Evolutionary conservation across 768 basidiomycete species (phyloP), one percentile per base, ranked within the genome.

Genomic region (Amanita phalloides): DNA sequence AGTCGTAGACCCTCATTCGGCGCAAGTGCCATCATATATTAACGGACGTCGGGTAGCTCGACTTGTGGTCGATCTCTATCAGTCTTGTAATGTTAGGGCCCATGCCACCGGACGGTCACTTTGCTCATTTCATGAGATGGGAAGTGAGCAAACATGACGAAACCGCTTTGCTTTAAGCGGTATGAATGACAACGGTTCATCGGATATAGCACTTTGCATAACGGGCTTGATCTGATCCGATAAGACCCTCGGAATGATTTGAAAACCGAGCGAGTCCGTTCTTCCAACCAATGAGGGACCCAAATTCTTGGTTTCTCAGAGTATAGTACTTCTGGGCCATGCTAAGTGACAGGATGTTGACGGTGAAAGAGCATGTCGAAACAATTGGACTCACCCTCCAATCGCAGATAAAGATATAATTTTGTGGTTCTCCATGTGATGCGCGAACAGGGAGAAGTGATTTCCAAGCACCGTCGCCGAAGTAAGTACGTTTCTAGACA

Each of bases 41-140:
- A 25, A 79, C 71, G 57, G 77, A 77, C 63, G 78, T 81, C 5
- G 76, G 75, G 77, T 78, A 81, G 13, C 72, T 71, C 36, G 62
- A 68, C 41, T 62, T 61, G 51, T 55, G 54, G 43, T 20, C 45
- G 17, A 62, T 60, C 6, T 62, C 62, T 36, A 77, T 58, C 56
- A 80, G 57, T 25, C 78, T 73, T 6, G 75, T 73, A 3, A 68
- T 70, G 10, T 30, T 46, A 7, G 74, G 73, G 11, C 77, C 79
- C 79, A 83, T 28, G 60, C 2, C 10, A 25, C 44, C 9, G 6
- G 10, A 21, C 7, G 13, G 21, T 21, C 21, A 44, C 42, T 10
- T 26, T 43, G 21, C 9, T 28, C 7, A 10, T 17, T 10, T 9
- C 42, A 21, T 10, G 8, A 43, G 42, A 43, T 21, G 1, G 3